Conservation (phyloP, 2,329 filamentous ascomycete genomes). For the Endothia cerciana region DNA sequence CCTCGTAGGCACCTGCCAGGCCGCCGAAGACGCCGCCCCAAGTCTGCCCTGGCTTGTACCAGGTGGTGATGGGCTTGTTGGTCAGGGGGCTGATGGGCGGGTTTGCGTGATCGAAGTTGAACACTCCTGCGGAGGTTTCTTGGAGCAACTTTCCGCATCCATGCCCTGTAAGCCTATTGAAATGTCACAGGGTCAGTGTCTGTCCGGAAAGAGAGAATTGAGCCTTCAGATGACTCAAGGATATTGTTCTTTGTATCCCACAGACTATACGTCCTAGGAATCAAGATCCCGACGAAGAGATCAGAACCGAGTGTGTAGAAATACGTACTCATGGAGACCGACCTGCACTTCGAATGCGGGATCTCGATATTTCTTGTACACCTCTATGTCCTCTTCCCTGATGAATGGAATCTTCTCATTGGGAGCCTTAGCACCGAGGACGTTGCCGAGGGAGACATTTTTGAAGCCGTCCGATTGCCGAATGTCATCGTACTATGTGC, state of each 20-base stretch:
- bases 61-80: conserved; percentile 76
- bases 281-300: background rate
- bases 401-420: conserved; percentile 95
- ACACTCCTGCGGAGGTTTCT: conserved; percentile 79
- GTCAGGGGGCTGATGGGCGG: conserved; percentile 82
- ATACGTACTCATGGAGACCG: conserved; percentile 75
- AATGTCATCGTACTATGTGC: conserved; percentile 66
- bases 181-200: background rate
- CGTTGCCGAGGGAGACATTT: conserved; percentile 91
- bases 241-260: background rate
- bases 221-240: background rate
- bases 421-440: conserved; percentile 86
- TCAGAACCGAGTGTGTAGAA: too few species aligned
- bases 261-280: background rate
- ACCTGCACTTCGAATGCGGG: conserved; percentile 94
- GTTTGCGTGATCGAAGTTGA: conserved; percentile 85
- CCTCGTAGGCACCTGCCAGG: conserved; percentile 87
- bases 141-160: conserved; percentile 93
- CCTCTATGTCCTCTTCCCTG: conserved; percentile 71
- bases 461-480: conserved; percentile 87
- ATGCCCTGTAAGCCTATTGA: conserved; percentile 65
- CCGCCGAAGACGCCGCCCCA: conserved; percentile 93
- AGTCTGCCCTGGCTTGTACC: conserved; percentile 94
- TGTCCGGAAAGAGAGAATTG: background rate
- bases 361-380: conserved; percentile 84